Base-by-base conservation (phyloP, 257 asterid species). In the Vinca minor region DNA sequence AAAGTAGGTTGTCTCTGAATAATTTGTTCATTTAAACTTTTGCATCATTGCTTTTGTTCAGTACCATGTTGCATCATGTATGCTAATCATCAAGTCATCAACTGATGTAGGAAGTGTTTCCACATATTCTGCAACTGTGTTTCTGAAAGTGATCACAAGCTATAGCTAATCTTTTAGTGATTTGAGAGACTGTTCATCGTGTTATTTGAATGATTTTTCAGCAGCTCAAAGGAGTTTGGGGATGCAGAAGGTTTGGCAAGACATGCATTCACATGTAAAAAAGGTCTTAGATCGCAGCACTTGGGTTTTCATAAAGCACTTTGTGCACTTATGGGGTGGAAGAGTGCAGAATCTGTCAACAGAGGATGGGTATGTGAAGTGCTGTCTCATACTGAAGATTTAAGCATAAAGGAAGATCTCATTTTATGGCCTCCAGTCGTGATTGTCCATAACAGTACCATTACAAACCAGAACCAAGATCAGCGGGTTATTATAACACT, bases 341-440 rank as follows among this genome's bases (percentile, higher is more conserved):
- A 74, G 81, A 54, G 52, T 59, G 65, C 80, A 26, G 84, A 76
- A 68, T 71, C 70, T 44, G 69, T 74, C 59, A 62, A 69, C 62
- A 44, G 59, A 62, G 69, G 66, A 50, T 87, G 95, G 95, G 76
- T 63, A 67, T 34, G 76, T 63, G 86, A 87, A 73, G 70, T 35
- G 53, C 50, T 82, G 70, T 69, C 85, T 41, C 61, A 48, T 50
- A 65, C 73, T 41, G 89, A 84, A 76, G 45, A 69, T 59, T 61
- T 54, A 56, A 73, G 77, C 65, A 39, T 79, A 54, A 84, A 76
- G 68, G 85, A 84, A 65, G 89, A 87, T 69, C 78, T 87, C 59
- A 83, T 87, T 68, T 81, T 87, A 31, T 87, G 92, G 95, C 95
- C 90, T 15, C 92, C 90, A 3, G 79, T 78, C 32, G 83, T 84